Evolutionary conservation across 164 flowering plant species (phyloP).

Genomic region (Piper betle): DNA sequence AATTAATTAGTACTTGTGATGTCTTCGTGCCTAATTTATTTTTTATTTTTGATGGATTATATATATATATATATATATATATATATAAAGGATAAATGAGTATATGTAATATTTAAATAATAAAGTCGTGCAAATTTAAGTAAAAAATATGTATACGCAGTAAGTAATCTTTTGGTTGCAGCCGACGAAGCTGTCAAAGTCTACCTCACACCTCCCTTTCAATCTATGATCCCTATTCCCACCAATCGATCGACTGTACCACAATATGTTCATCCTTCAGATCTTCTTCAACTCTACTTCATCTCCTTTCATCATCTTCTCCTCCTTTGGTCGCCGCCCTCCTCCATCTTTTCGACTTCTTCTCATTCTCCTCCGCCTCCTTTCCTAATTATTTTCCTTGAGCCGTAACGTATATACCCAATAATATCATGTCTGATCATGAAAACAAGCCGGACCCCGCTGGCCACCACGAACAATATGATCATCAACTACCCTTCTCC

Average conservation of each 20-base stretch:
- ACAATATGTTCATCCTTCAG: slow-evolving; percentile 2
- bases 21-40: no score
- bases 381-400: background rate
- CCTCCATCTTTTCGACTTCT: background rate
- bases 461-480: slow-evolving; percentile 14
- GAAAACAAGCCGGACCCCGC: slow-evolving; percentile 20
- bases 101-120: no score
- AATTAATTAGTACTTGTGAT: no score
- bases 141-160: no score
- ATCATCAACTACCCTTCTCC: background rate
- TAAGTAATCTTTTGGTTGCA: background rate
- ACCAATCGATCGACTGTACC: background rate
- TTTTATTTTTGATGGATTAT: no score
- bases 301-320: background rate
- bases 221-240: background rate
- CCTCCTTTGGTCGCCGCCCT: background rate
- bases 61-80: no score
- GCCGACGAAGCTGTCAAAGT: background rate
- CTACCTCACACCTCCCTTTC: slow-evolving; percentile 3
- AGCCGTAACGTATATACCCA: background rate
- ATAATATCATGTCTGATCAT: slow-evolving; percentile 19
- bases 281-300: slow-evolving; percentile 6
- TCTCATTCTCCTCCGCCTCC: background rate
- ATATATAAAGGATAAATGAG: no score
- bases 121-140: no score